phyloP scores from a whole-genome alignment of 768 basidiomycete genomes.

The Lyophyllum atratum region DNA sequence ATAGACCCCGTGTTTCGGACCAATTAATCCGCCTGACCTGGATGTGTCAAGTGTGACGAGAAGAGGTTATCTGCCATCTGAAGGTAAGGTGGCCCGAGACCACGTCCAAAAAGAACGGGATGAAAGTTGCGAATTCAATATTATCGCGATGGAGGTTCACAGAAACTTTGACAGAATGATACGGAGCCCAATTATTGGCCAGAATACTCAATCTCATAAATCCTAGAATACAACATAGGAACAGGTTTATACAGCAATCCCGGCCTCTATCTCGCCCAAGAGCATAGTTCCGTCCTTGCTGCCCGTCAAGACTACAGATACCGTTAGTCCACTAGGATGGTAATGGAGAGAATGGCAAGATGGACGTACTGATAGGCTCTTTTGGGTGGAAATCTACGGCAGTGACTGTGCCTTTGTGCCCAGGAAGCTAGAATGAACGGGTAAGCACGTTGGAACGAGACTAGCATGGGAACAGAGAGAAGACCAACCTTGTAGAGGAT shows the following conservation, averaged over 20 bases:
- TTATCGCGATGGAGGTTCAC: too few species aligned
- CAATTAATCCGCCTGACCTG: background rate
- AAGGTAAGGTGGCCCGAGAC: too few species aligned
- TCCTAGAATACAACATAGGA: background rate
- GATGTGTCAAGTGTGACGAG: too few species aligned
- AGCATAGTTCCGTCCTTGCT: slow-evolving; percentile 95
- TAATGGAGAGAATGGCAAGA: background rate
- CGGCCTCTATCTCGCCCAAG: slow-evolving; percentile 85
- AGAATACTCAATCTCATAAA: background rate
- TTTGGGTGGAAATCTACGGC: slow-evolving; percentile 96
- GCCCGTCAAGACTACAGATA: slow-evolving; percentile 72
- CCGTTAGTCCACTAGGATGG: background rate
- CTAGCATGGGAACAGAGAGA: background rate
- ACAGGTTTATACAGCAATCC: slow-evolving; percentile 39
- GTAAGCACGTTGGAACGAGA: background rate
- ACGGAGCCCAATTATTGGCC: background rate
- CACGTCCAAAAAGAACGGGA: too few species aligned
- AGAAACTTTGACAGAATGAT: background rate
- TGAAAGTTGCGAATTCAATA: too few species aligned
- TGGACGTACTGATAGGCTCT: slow-evolving; percentile 84
- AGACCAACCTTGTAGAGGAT: slow-evolving; percentile 73
- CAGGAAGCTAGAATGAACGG: slow-evolving; percentile 66
- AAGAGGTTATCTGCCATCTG: too few species aligned
- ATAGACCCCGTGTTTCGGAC: background rate
- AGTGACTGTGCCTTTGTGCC: slow-evolving; percentile 96